A percentile compares a stretch with the other conserved stretches of the same genome.
Conservation (phyloP, 1,139 yeast species). For the Geotrichum bryndzae region DNA sequence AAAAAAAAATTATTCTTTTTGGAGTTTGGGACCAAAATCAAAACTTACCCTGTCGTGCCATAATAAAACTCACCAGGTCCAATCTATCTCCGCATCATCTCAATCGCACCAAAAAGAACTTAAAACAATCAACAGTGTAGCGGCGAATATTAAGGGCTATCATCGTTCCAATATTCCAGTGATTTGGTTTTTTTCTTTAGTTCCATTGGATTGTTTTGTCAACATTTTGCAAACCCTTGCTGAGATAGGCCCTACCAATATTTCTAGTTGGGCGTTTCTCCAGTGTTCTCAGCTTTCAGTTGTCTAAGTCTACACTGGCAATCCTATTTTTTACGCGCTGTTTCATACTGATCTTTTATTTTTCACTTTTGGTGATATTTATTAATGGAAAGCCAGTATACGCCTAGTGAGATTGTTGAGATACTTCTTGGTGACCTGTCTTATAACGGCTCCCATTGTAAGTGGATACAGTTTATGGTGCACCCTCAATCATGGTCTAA, state of each 20-base stretch:
- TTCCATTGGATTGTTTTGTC: not conserved
- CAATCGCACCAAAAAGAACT: not conserved
- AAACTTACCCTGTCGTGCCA: not conserved
- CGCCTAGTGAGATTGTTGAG: slow-evolving; percentile 10
- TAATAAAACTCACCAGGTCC: not conserved
- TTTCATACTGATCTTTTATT: not conserved
- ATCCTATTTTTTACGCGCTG: not conserved
- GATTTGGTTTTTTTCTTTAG: not conserved
- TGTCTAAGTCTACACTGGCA: not conserved
- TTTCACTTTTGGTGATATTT: not conserved
- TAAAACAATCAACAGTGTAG: not conserved
- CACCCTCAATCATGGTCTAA: not conserved
- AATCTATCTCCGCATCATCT: not conserved
- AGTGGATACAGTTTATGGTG: not conserved
- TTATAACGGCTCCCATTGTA: slow-evolving; percentile 3
- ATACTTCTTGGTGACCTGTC: not conserved
- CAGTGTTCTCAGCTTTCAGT: not conserved
- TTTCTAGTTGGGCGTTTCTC: not conserved
- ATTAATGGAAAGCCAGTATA: not conserved
- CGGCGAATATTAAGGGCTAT: not conserved
- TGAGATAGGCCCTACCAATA: not conserved
- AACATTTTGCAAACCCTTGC: not conserved
- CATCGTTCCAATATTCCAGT: not conserved
- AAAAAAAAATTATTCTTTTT: not conserved
- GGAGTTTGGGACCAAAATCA: not conserved